phyloP scores from a whole-genome alignment of 768 basidiomycete genomes.

The Auricularia sp. region DNA sequence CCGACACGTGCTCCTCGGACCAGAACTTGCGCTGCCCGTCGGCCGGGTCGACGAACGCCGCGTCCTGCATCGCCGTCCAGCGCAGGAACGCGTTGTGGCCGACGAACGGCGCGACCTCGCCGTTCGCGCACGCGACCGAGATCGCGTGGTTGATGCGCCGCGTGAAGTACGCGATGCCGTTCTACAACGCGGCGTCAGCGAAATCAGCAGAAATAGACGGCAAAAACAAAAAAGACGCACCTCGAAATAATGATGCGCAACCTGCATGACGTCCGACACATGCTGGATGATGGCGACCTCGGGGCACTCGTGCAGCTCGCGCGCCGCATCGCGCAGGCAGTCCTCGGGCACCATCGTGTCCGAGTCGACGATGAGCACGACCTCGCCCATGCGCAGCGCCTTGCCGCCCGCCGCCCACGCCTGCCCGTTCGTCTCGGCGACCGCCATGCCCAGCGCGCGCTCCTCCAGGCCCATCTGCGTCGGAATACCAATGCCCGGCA shows the following conservation, averaged over 20 bases:
- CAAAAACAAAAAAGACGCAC: not conserved
- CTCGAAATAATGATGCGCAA: constrained; percentile 25
- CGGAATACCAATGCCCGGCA: constrained; percentile 17
- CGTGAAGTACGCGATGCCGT: constrained; percentile 27
- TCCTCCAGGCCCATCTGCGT: constrained; percentile 34
- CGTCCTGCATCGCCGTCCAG: constrained; percentile 35
- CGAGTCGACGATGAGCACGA: constrained; percentile 41
- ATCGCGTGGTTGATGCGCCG: constrained; percentile 18
- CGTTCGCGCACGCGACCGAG: constrained; percentile 49
- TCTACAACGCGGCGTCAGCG: constrained; percentile 1
- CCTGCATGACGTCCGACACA: constrained; percentile 30
- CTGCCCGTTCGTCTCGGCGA: constrained; percentile 39
- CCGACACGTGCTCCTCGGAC: constrained; percentile 74
- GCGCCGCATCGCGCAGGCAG: constrained; percentile 42
- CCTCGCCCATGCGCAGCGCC: constrained; percentile 34
- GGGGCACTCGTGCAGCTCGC: constrained; percentile 39
- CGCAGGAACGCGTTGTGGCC: constrained; percentile 57
- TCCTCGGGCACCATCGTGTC: constrained; percentile 44
- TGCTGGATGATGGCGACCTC: constrained; percentile 44
- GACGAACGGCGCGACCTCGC: constrained; percentile 75
- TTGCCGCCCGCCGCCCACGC: constrained; percentile 28
- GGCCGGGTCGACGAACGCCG: constrained; percentile 56
- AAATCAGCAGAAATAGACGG: too few species aligned
- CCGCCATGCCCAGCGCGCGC: constrained; percentile 37
- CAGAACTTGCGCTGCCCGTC: constrained; percentile 66